Conservation (phyloP, 2,329 filamentous ascomycete genomes). For the Aspergillus vadensis region DNA sequence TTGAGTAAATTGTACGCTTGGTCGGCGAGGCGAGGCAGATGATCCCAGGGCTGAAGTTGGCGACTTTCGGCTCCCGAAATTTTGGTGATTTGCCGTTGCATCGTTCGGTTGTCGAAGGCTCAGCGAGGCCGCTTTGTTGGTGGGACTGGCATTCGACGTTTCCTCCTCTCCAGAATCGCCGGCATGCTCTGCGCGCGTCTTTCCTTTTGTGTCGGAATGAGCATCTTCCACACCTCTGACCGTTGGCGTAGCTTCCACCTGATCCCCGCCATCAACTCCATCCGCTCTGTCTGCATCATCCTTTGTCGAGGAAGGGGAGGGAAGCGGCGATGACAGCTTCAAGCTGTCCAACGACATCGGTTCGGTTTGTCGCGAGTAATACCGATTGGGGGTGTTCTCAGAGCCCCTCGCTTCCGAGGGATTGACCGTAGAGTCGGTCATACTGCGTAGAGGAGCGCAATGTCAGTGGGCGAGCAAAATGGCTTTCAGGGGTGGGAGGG, state of each 20-base stretch:
- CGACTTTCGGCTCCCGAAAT: constrained; percentile 25
- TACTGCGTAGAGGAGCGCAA: constrained; percentile 17
- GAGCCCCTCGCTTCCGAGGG: constrained; percentile 23
- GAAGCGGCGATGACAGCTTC: constrained; percentile 32
- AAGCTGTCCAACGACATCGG: constrained; percentile 21
- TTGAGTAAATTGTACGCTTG: constrained; percentile 76
- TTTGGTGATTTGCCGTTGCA: constrained; percentile 26
- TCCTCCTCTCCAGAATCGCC: constrained; percentile 11
- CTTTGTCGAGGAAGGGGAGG: constrained; percentile 29
- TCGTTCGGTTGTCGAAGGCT: constrained; percentile 29
- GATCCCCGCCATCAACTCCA: constrained; percentile 14
- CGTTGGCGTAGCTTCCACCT: background rate
- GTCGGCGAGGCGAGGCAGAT: constrained; percentile 51
- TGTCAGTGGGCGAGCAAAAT: background rate
- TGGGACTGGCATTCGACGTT: constrained; percentile 20
- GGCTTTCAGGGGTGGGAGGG: background rate
- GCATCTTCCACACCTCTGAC: constrained; percentile 11
- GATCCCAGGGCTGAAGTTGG: constrained; percentile 29
- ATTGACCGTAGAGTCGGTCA: constrained; percentile 26
- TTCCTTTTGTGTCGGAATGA: constrained; percentile 11
- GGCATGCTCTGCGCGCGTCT: constrained; percentile 11
- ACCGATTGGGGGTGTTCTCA: constrained; percentile 20
- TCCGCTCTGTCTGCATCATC: constrained; percentile 21
- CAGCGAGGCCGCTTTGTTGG: constrained; percentile 26
- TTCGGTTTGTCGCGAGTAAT: constrained; percentile 24